A percentile compares a stretch with the other conserved stretches of the same genome.
Evolutionary conservation across 2,329 filamentous ascomycete genomes (phyloP).

Genomic region (Trichoderma sp.): DNA sequence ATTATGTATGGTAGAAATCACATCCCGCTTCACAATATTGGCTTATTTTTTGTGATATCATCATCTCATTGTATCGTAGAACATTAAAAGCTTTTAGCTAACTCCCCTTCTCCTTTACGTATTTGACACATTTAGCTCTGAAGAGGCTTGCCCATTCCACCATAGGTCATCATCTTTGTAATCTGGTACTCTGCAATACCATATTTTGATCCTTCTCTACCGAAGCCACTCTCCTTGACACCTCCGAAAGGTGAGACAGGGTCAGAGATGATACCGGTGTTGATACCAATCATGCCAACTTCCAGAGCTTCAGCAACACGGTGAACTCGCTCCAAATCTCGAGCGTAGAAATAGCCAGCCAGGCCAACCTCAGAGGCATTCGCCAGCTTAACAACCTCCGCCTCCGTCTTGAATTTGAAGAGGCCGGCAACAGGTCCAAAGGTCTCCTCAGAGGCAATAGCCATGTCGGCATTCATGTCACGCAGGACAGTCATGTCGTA

Average conservation of each 20-base stretch:
- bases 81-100: not conserved
- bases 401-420: conserved; percentile 86
- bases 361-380: conserved; percentile 85
- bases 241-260: conserved; percentile 71
- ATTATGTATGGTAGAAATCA: not conserved
- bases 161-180: conserved; percentile 67
- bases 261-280: conserved; percentile 70
- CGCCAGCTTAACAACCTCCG: conserved; percentile 82
- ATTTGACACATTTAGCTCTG: conserved; percentile 45
- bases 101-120: not conserved
- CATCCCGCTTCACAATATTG: not conserved
- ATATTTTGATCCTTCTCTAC: conserved; percentile 76
- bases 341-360: conserved; percentile 90
- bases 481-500: conserved; percentile 88
- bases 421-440: conserved; percentile 92
- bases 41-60: not conserved
- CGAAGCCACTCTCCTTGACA: conserved; percentile 81
- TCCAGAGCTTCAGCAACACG: conserved; percentile 72
- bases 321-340: conserved; percentile 61
- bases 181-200: conserved; percentile 76
- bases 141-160: conserved; percentile 60
- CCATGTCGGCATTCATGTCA: conserved; percentile 85
- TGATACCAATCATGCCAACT: conserved; percentile 86
- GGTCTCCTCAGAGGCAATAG: conserved; percentile 83
- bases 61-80: conserved; percentile 15